A percentile compares a stretch with the other conserved stretches of the same genome.
Evolutionary conservation across 2,329 filamentous ascomycete genomes (phyloP).

Genomic region (Trichoderma polysporum): DNA sequence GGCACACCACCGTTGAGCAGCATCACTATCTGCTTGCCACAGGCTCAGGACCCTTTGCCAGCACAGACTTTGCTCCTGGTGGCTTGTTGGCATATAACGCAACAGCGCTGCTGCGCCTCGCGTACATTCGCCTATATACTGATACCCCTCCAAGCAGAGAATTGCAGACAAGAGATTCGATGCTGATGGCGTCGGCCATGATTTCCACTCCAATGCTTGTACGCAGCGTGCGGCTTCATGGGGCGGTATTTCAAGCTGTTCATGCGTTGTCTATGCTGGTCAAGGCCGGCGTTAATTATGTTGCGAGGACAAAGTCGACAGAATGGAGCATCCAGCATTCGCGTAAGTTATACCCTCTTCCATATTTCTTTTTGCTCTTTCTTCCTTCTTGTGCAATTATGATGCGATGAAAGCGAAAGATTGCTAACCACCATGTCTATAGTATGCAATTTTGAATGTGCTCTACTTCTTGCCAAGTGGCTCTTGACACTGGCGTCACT

Average conservation of each 20-base stretch:
- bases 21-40: slow-evolving; percentile 52
- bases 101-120: slow-evolving; percentile 58
- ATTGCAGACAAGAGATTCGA: slow-evolving; percentile 64
- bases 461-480: slow-evolving; percentile 61
- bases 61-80: slow-evolving; percentile 52
- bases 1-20: slow-evolving; percentile 59
- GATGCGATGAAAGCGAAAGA: neutral
- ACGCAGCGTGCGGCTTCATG: slow-evolving; percentile 58
- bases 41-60: slow-evolving; percentile 46
- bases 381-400: neutral
- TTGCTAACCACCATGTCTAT: slow-evolving; percentile 23
- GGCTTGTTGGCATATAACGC: slow-evolving; percentile 67
- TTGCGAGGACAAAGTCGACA: slow-evolving; percentile 59
- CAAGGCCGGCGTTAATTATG: slow-evolving; percentile 62
- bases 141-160: slow-evolving; percentile 62
- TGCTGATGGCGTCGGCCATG: slow-evolving; percentile 60
- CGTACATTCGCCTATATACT: slow-evolving; percentile 65
- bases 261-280: slow-evolving; percentile 68
- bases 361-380: neutral
- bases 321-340: slow-evolving; percentile 65
- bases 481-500: slow-evolving; percentile 56
- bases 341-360: slow-evolving; percentile 41
- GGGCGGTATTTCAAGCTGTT: slow-evolving; percentile 66
- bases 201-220: slow-evolving; percentile 57
- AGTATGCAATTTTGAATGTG: slow-evolving; percentile 63